Conservation (phyloP, 352 stramenopile genomes). For the Phytophthora quininea region DNA sequence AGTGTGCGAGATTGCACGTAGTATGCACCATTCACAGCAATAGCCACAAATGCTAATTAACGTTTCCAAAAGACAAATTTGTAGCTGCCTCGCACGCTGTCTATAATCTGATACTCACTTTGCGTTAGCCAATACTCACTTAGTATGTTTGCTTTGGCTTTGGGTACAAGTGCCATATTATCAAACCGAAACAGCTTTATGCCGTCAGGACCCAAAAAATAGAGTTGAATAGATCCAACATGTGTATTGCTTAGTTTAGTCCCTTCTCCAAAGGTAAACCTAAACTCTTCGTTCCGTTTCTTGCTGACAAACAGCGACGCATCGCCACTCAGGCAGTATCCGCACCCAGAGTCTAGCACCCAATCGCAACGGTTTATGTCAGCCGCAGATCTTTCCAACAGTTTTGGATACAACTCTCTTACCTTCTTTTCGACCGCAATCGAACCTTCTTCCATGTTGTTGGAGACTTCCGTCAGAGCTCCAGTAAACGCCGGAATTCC, state of each 20-base stretch:
- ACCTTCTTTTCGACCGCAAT: background rate
- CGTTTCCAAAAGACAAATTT: slow-evolving; percentile 7
- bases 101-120: slow-evolving; percentile 11
- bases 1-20: too few species aligned
- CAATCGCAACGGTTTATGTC: slow-evolving; percentile 7
- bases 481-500: background rate
- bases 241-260: slow-evolving; percentile 19
- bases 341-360: slow-evolving; percentile 11
- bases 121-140: slow-evolving; percentile 13
- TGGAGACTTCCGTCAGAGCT: slow-evolving; percentile 2
- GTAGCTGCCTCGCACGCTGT: background rate
- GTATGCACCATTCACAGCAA: background rate
- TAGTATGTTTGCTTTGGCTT: slow-evolving; percentile 8
- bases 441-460: slow-evolving; percentile 1
- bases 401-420: slow-evolving; percentile 6
- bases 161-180: slow-evolving; percentile 1
- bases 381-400: slow-evolving; percentile 1
- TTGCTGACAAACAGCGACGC: slow-evolving; percentile 11
- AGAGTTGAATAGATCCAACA: slow-evolving; percentile 11
- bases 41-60: background rate
- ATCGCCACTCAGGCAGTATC: slow-evolving; percentile 3
- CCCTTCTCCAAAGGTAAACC: slow-evolving; percentile 15
- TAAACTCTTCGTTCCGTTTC: slow-evolving; percentile 8
- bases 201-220: slow-evolving; percentile 2
- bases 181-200: slow-evolving; percentile 7